Conservation (phyloP, 768 basidiomycete species). For the Leccinum sublutescens region DNA sequence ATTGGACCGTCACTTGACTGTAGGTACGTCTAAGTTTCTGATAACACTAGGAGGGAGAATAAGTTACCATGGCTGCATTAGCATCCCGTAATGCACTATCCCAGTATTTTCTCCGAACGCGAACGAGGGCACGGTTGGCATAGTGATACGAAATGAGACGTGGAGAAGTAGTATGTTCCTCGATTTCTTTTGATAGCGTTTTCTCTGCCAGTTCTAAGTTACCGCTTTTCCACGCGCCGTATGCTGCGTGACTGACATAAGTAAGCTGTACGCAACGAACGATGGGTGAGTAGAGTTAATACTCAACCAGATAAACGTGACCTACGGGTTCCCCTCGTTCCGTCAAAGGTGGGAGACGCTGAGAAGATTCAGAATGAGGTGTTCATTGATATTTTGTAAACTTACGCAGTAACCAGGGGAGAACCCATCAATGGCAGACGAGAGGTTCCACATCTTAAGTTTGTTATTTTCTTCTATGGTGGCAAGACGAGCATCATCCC, state of each 20-base stretch:
- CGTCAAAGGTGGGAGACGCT: conserved; percentile 2
- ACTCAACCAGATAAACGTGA: neutral
- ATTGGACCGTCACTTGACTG: neutral
- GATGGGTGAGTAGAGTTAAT: neutral
- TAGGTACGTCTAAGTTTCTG: neutral
- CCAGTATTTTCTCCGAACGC: conserved; percentile 1
- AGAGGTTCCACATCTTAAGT: neutral
- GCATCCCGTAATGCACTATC: conserved; percentile 8
- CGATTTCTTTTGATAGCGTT: conserved; percentile 12
- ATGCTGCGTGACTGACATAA: conserved; percentile 6
- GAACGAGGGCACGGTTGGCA: conserved; percentile 19
- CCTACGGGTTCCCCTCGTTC: conserved; percentile 7
- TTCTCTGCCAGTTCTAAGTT: conserved; percentile 4
- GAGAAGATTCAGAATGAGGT: conserved; percentile 1
- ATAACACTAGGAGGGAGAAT: neutral
- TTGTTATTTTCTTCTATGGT: too few species aligned
- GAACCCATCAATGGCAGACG: neutral
- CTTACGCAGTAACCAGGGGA: conserved; percentile 8
- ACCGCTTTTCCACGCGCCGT: conserved; percentile 10
- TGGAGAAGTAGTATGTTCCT: neutral
- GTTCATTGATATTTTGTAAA: neutral
- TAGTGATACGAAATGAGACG: neutral
- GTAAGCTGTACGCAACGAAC: conserved; percentile 7
- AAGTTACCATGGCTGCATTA: neutral
- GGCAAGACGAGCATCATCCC: conserved; percentile 2